phyloP scores from a whole-genome alignment of 257 asterid species.

The Pogostemon cablin region DNA sequence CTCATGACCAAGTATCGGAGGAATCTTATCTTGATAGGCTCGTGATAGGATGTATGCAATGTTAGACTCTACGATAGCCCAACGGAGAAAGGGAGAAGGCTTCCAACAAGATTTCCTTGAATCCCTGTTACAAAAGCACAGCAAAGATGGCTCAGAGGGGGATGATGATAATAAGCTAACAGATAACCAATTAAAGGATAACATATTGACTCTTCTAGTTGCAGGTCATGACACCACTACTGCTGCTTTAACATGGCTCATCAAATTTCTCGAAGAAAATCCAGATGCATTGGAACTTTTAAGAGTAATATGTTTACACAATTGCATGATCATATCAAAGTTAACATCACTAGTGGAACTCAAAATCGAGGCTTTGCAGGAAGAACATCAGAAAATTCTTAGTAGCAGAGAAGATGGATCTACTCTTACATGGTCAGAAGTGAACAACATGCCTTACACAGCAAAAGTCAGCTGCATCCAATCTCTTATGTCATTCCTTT shows the following conservation, averaged over 20 bases:
- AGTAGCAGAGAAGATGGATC: conserved; percentile 49
- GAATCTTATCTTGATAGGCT: conserved; percentile 49
- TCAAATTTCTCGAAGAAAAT: conserved; percentile 75
- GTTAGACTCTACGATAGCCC: conserved; percentile 67
- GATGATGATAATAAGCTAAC: conserved; percentile 76
- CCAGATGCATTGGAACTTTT: conserved; percentile 64
- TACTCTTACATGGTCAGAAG: conserved; percentile 79
- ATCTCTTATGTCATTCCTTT: neutral
- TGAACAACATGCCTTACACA: conserved; percentile 79
- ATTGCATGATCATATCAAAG: neutral
- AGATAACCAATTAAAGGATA: conserved; percentile 79
- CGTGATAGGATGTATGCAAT: conserved; percentile 78
- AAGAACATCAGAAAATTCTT: conserved; percentile 67
- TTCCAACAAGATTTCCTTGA: conserved; percentile 69
- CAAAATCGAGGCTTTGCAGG: conserved; percentile 45
- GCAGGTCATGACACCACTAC: conserved; percentile 95
- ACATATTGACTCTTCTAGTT: conserved; percentile 70
- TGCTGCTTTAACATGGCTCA: conserved; percentile 81
- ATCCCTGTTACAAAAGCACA: conserved; percentile 64
- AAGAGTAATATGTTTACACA: conserved; percentile 49
- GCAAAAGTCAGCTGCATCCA: conserved; percentile 50
- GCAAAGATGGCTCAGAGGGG: conserved; percentile 50
- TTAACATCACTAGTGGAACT: conserved; percentile 2
- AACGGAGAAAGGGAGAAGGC: conserved; percentile 57
- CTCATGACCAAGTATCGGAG: neutral